A percentile compares a stretch with the other conserved stretches of the same genome.
phyloP scores from a whole-genome alignment of 441 rosid species.

The California macrophylla region DNA sequence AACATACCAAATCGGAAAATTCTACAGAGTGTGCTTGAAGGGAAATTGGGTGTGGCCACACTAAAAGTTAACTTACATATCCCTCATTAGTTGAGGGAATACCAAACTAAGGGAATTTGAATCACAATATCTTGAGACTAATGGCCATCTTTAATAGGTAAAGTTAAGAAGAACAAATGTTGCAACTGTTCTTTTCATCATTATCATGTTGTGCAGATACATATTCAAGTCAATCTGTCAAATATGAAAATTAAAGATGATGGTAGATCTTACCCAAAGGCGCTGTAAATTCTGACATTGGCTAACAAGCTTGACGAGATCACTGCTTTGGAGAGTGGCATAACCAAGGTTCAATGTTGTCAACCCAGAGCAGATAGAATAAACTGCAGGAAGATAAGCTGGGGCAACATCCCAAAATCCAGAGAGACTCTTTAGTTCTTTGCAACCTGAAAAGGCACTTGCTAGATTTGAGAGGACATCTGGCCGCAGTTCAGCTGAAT shows the following conservation, averaged over 20 bases:
- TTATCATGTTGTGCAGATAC: neutral
- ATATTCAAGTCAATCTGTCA: too few relatives aligned
- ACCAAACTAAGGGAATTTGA: neutral
- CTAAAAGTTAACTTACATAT: neutral
- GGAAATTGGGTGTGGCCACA: neutral
- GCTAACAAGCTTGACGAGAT: constrained; percentile 50
- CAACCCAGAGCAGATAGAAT: constrained; percentile 46
- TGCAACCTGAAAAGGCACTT: constrained; percentile 39
- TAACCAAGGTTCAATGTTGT: constrained; percentile 75
- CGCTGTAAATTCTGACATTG: constrained; percentile 63
- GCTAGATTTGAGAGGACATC: constrained; percentile 40
- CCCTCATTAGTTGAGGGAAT: neutral
- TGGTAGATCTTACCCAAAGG: constrained; percentile 51
- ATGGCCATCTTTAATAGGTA: neutral
- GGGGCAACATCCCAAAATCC: constrained; percentile 75
- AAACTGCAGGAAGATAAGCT: constrained; percentile 48
- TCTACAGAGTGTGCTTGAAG: neutral
- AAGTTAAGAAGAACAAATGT: neutral
- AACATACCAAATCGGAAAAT: too few relatives aligned
- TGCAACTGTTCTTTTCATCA: too few relatives aligned
- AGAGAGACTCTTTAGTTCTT: constrained; percentile 59
- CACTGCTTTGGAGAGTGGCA: constrained; percentile 49
- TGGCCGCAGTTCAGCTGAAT: constrained; percentile 47
- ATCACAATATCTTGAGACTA: neutral
- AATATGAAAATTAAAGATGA: too few relatives aligned